Conservation (phyloP, 805 yeast genomes). For the Kodamaea kaohsiungensis region DNA sequence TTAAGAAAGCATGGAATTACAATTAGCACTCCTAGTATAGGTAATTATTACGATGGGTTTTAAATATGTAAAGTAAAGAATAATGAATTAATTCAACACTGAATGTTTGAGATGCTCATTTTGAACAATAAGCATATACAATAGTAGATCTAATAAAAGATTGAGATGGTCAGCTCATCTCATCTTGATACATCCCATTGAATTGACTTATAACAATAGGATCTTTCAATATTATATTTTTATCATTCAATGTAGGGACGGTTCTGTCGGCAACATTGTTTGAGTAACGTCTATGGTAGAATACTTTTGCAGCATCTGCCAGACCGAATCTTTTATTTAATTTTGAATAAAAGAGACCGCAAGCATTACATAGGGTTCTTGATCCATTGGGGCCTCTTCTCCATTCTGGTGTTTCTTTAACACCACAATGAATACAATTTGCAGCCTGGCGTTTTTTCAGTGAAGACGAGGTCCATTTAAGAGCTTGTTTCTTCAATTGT, state of each 20-base stretch:
- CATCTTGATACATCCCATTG: neutral
- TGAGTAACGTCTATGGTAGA: conserved; percentile 5
- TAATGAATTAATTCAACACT: too few relatives aligned
- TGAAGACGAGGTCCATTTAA: neutral
- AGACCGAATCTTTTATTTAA: conserved; percentile 50
- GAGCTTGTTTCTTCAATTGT: neutral
- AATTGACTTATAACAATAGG: neutral
- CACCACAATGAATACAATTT: conserved; percentile 59
- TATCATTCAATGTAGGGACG: conserved; percentile 11
- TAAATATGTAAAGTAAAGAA: neutral
- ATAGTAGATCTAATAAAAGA: too few relatives aligned
- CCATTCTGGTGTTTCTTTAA: conserved; percentile 87
- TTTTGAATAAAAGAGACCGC: conserved; percentile 78
- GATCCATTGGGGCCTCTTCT: conserved; percentile 85
- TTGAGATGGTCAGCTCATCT: neutral
- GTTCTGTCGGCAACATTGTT: conserved; percentile 11
- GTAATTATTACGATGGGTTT: neutral
- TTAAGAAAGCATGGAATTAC: conserved; percentile 29
- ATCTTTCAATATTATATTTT: neutral
- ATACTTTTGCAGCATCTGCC: conserved; percentile 35
- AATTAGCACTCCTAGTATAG: conserved; percentile 14
- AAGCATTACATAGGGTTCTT: conserved; percentile 85
- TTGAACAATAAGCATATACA: neutral
- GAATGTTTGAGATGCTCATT: too few relatives aligned
- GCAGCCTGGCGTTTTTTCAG: neutral